Conservation (phyloP, 352 stramenopile species). For the Globisporangium spinosum region DNA sequence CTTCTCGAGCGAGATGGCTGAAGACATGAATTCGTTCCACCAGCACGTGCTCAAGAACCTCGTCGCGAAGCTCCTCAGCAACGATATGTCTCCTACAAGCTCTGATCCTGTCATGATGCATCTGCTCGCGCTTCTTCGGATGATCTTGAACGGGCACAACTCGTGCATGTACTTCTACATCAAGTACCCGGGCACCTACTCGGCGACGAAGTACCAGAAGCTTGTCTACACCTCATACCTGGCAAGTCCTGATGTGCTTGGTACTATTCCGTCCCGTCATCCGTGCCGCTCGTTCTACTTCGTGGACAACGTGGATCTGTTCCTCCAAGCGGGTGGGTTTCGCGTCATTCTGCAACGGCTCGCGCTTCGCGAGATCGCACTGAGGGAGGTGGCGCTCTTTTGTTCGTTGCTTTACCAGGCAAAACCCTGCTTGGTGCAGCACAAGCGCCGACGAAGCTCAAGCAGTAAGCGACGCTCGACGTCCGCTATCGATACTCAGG, state of each 20-base stretch:
- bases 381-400: slow-evolving; percentile 68
- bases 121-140: slow-evolving; percentile 63
- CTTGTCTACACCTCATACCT: slow-evolving; percentile 78
- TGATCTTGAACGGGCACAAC: slow-evolving; percentile 76
- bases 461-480: slow-evolving; percentile 19
- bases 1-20: slow-evolving; percentile 58
- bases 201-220: slow-evolving; percentile 50
- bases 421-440: slow-evolving; percentile 68
- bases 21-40: slow-evolving; percentile 78
- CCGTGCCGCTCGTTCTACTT: slow-evolving; percentile 79
- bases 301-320: slow-evolving; percentile 81
- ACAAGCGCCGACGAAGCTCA: slow-evolving; percentile 54
- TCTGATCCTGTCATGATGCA: slow-evolving; percentile 28
- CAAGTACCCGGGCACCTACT: slow-evolving; percentile 71
- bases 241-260: slow-evolving; percentile 51
- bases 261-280: slow-evolving; percentile 52
- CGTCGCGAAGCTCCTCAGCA: slow-evolving; percentile 61
- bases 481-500: slow-evolving; percentile 29
- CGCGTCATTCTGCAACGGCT: slow-evolving; percentile 68
- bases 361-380: slow-evolving; percentile 31
- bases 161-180: slow-evolving; percentile 84
- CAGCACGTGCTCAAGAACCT: slow-evolving; percentile 77
- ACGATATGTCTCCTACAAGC: slow-evolving; percentile 20
- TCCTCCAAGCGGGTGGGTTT: slow-evolving; percentile 80
- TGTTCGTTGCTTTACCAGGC: slow-evolving; percentile 61